phyloP scores from a whole-genome alignment of 169 alveolate species.

The Theileria luwenshuni region DNA sequence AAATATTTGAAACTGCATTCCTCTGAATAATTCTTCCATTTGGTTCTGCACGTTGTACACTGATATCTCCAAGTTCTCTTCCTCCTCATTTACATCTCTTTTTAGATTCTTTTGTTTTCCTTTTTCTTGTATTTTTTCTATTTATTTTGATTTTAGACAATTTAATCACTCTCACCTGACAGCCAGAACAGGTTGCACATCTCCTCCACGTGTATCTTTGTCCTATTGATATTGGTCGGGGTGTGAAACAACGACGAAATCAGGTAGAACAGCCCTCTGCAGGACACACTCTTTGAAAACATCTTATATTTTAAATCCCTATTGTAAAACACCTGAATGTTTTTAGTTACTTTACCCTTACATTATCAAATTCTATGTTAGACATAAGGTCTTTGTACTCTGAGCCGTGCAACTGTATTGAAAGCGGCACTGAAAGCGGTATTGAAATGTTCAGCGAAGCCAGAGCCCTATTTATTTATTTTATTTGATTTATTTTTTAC shows the following conservation, averaged over 20 bases:
- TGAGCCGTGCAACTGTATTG: constrained; percentile 58
- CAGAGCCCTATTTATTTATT: constrained; percentile 12
- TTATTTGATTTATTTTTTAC: not conserved
- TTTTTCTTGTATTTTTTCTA: no score
- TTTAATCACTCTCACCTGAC: constrained; percentile 23
- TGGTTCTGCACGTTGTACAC: constrained; percentile 39
- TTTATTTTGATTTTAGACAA: not conserved
- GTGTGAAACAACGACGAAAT: constrained; percentile 71
- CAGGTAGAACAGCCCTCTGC: constrained; percentile 76
- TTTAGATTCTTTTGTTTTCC: no score
- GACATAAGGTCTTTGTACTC: constrained; percentile 43
- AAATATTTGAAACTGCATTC: constrained; percentile 60
- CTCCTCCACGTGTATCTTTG: constrained; percentile 65
- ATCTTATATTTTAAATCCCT: constrained; percentile 73
- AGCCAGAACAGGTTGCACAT: constrained; percentile 51
- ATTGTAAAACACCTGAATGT: constrained; percentile 43
- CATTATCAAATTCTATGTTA: constrained; percentile 14
- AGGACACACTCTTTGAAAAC: constrained; percentile 68
- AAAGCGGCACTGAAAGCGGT: constrained; percentile 49
- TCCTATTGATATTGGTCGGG: constrained; percentile 69
- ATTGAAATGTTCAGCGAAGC: constrained; percentile 52
- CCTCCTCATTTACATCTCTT: no score
- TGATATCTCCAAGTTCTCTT: constrained; percentile 16
- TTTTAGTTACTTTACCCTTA: not conserved
- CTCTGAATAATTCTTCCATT: constrained; percentile 50